A percentile compares a stretch with the other conserved stretches of the same genome.
phyloP scores from a whole-genome alignment of 805 yeast species.

The Clavispora fructus region DNA sequence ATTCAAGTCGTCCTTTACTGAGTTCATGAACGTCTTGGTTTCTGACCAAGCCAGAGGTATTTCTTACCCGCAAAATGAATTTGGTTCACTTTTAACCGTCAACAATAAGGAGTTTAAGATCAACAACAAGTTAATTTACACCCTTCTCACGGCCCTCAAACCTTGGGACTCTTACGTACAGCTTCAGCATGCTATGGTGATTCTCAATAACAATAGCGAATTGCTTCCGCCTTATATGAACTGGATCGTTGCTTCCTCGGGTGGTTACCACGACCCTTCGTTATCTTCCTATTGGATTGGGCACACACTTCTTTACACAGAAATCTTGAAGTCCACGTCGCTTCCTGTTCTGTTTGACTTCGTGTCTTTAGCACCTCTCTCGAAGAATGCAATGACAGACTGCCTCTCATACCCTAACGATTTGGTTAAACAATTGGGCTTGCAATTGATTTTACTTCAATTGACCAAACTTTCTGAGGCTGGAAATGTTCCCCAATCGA shows the following conservation, averaged over 20 bases:
- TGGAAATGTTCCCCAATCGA: constrained; percentile 16
- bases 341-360: constrained; percentile 50
- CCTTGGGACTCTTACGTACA: constrained; percentile 79
- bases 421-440: constrained; percentile 57
- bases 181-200: constrained; percentile 45
- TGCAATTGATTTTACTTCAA: constrained; percentile 60
- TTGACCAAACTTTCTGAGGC: constrained; percentile 33
- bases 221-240: constrained; percentile 66
- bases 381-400: constrained; percentile 52
- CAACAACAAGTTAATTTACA: constrained; percentile 63
- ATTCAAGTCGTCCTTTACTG: constrained; percentile 26
- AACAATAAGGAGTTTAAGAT: constrained; percentile 52
- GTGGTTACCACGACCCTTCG: constrained; percentile 75
- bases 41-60: constrained; percentile 48
- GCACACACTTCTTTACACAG: constrained; percentile 55
- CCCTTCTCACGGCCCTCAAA: constrained; percentile 58
- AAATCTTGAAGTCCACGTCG: constrained; percentile 48
- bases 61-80: constrained; percentile 40
- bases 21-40: constrained; percentile 45
- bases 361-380: constrained; percentile 60
- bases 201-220: constrained; percentile 58
- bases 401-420: constrained; percentile 43
- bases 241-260: constrained; percentile 47
- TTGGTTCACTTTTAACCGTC: constrained; percentile 43
- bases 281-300: constrained; percentile 81